Evolutionary conservation across 176 grass and related monocot species (phyloP), one percentile per base, ranked within the genome.

Genomic region (Pontederia crassipes): DNA sequence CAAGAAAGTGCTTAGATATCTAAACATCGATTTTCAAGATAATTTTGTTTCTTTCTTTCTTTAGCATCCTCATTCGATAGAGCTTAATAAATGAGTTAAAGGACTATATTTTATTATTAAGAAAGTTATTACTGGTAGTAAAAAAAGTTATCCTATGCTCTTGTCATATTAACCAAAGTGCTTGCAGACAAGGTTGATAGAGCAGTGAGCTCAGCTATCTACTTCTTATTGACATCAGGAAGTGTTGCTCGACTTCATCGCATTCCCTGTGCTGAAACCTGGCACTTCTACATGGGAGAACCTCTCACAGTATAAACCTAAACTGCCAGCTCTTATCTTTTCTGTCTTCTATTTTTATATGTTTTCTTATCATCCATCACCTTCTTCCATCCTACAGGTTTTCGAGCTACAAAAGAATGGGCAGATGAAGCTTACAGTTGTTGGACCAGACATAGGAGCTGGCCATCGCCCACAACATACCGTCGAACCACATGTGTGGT

Each of bases 201-300:
- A 54, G 47, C 90, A 15, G 77, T 83, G 67, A 79, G 85, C 72
- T 89, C 66, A 8, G 77, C 85, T 18, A 83, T 95, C 51, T 89
- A 95, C 69, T 95, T 95, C 67, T 66, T 95, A 27, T 82, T 95
- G 29, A 82, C 90, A 72, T 79, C 90, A 61, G 82, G 79, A 48
- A 74, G 79, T 17, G 82, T 83, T 8, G 79, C 56, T 48, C 71
- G 76, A 45, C 66, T 95, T 17, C 90, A 95, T 53, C 79, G 90
- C 28, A 89, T 95, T 62, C 90, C 85, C 45, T 95, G 90, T 52
- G 85, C 90, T 26, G 85, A 95, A 67, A 86, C 90, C 40, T 89
- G 85, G 85, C 90, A 95, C 56, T 89, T 75, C 55, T 89, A 95
- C 66, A 77, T 80, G 64, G 89, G 89, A 49, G 90, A 89, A 55